Evolutionary conservation across 306 rosid species (phyloP), one percentile per base, ranked within the genome.

Genomic region (Sophora flavescens): DNA sequence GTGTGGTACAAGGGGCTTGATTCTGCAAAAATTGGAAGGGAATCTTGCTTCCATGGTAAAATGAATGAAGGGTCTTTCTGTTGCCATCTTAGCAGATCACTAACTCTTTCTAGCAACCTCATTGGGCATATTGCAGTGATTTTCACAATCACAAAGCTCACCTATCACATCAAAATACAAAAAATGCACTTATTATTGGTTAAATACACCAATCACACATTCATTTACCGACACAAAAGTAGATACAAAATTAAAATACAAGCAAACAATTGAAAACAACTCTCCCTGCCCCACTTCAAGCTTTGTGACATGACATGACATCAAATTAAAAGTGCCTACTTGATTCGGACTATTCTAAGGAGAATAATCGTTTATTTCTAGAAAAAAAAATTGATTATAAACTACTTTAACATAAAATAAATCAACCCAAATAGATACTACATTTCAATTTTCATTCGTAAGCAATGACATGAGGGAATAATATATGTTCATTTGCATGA

Each of bases 41-140:
- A 81, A 1, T 89, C 79, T 60, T 77, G 81, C 88, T 88, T 95
- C 97, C 99, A 95, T 75, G 98, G 92, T 18, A 95, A 86, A 6
- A 41, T 48, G 33, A 91, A 83, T 22, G 88, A 87, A 9, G 98
- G 93, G 73, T 92, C 85, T 45, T 84, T 86, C 22, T 90, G 82
- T 75, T 92, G 88, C 99, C 99, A 95, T 81, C 99, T 92, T 18
- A 95, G 57, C 16, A 95, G 84, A 39, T 92, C 97, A 70, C 99
- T 92, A 0, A 86, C 62, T 64, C 92, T 79, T 78, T 89, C 86
- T 0, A 95, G 86, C 42, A 92, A 64, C 18, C 69, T 80, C 91
- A 87, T 77, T 32, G 99, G 97, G 3, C 97, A 95, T 56, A 92
- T 89, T 41, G 99, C 98, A 0, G 93, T 89, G 81, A 96, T 91